Base-by-base conservation (phyloP, 164 flowering plant genomes). In the Platanus orientalis region DNA sequence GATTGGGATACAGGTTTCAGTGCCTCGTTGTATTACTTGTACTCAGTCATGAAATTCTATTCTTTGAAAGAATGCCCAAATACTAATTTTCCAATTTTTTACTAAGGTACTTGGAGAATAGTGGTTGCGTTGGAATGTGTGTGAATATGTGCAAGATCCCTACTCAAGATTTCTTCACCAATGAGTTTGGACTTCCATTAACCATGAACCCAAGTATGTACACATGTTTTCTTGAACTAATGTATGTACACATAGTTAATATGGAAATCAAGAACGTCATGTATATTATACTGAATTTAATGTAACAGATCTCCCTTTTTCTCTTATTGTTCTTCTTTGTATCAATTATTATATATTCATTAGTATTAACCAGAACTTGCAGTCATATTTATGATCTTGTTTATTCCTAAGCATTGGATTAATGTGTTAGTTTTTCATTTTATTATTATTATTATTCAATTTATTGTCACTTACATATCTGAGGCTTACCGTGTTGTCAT, bases 111-210 rank as follows among this genome's bases (percentile, higher is more conserved):
- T 69, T 94, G 73, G 97, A 94, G 80, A 90, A 94, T 71, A 94
- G 98, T 51, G 97, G 97, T 10, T 94, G 97, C 57, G 97, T 94
- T 5, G 98, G 97, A 62, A 85, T 86, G 98, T 91, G 98, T 44
- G 95, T 89, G 32, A 91, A 94, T 50, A 90, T 94, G 97, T 94
- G 98, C 83, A 94, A 94, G 75, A 76, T 91, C 69, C 98, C 98
- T 10, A 94, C 98, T 34, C 98, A 94, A 76, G 96, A 94, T 78
- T 94, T 94, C 80, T 90, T 94, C 88, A 94, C 97, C 70, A 88
- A 91, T 63, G 97, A 94, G 70, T 91, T 94, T 69, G 99, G 99
- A 20, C 95, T 91, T 71, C 97, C 99, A 21, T 71, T 94, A 34
- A 94, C 99, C 48, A 94, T 94, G 99, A 83, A 64, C 4, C 97